Percentiles rank a stretch among this genome's conserved stretches.
Evolutionary conservation across 139 green algal species (phyloP).

Genomic region (Ostreobium quekettii): DNA sequence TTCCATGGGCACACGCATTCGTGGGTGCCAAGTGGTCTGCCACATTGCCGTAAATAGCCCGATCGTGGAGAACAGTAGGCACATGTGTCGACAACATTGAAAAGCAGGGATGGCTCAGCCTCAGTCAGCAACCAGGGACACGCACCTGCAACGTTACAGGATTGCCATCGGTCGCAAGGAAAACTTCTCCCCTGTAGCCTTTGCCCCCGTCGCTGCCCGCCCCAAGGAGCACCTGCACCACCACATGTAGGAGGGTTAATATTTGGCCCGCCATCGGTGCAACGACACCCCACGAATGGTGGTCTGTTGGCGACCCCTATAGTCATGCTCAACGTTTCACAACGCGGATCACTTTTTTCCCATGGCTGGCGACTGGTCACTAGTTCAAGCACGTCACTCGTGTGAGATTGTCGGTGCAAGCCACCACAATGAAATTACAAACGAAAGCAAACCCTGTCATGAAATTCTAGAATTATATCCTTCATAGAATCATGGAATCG

Average conservation of each 20-base stretch:
- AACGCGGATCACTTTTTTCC: not conserved
- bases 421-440: too few species aligned
- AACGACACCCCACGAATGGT: not conserved
- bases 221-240: conserved; percentile 30
- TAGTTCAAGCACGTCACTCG: too few species aligned
- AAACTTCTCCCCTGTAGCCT: conserved; percentile 39
- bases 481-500: too few species aligned
- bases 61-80: not conserved
- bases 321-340: too few species aligned
- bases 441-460: too few species aligned
- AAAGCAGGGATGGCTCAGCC: not conserved
- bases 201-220: conserved; percentile 18
- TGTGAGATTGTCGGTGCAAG: too few species aligned
- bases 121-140: not conserved
- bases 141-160: conserved; percentile 64
- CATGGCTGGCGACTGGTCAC: not conserved
- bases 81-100: not conserved
- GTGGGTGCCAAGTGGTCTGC: too few species aligned
- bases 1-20: too few species aligned
- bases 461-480: too few species aligned
- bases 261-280: not conserved
- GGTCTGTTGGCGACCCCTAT: not conserved
- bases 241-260: not conserved
- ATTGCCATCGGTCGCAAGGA: conserved; percentile 61
- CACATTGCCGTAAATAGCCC: not conserved